Base-by-base conservation (phyloP, 139 green algal species). In the Chlamydomonas sp. region DNA sequence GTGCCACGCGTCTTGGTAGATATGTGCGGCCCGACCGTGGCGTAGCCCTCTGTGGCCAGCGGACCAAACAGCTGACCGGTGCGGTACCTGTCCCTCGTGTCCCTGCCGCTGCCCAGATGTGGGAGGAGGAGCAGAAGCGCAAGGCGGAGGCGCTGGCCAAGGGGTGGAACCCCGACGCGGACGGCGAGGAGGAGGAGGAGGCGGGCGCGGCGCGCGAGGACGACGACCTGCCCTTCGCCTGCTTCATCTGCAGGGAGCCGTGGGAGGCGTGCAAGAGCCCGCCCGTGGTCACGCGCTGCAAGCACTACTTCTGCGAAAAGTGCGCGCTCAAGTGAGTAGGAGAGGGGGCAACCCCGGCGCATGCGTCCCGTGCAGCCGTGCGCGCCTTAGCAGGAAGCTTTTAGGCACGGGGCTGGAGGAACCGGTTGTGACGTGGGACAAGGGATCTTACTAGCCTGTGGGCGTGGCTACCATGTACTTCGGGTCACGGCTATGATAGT, bases 241-340 rank as follows among this genome's bases (percentile, higher is more conserved):
- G 98, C 92, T 96, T 94, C 88, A 97, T 98, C 72, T 99, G 98
- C 90, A 86, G 97, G 5, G 83, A 90, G 83, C 90, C 91, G 0
- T 99, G 98, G 96, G 88, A 94, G 15, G 94, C 99, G 71, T 93
- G 91, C 64, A 90, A 93, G 66, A 90, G 83, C 49, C 94, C 96
- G 71, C 97, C 98, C 4, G 97, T 99, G 67, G 95, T 99, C 16
- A 99, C 98, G 0, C 86, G 80, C 3, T 99, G 98, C 95, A 92
- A 91, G 84, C 98, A 99, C 92, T 99, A 99, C 89, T 99, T 99
- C 78, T 99, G 98, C 81, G 98, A 99, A 86, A 92, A 93, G 61
- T 99, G 98, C 89, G 98, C 98, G 5, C 92, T 99, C 73, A 96
- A 98, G 94, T 93, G 60, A 91, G 90, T 87, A 8, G 59, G 67